A percentile compares a stretch with the other conserved stretches of the same genome.
Evolutionary conservation across 2,329 filamentous ascomycete species (phyloP).

Genomic region (Fusarium miscanthi): DNA sequence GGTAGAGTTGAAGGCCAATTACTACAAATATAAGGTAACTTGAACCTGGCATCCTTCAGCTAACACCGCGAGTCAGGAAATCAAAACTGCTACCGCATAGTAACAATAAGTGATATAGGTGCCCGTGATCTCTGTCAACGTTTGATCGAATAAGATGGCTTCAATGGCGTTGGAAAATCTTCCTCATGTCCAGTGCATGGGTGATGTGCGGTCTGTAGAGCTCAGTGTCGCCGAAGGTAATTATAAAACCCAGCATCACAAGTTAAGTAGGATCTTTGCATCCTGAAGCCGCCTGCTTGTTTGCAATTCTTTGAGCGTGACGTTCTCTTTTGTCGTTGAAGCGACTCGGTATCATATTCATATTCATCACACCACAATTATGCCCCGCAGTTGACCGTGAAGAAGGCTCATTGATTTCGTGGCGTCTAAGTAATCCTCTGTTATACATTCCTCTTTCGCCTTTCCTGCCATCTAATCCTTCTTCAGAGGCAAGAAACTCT

Average conservation of each 20-base stretch:
- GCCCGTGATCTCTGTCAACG: background rate
- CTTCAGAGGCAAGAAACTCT: conserved; percentile 87
- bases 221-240: background rate
- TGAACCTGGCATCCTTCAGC: background rate
- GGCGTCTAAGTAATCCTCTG: conserved; percentile 42
- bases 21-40: background rate
- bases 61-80: background rate
- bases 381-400: background rate
- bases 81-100: background rate
- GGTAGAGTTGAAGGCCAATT: background rate
- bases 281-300: background rate
- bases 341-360: conserved; percentile 3
- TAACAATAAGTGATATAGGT: background rate
- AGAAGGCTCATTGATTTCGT: conserved; percentile 39
- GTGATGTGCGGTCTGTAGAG: background rate
- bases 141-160: background rate
- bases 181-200: background rate
- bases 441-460: conserved; percentile 48
- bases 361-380: background rate
- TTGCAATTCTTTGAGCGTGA: background rate
- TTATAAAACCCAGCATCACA: background rate
- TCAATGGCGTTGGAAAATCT: background rate
- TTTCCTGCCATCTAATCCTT: conserved; percentile 71
- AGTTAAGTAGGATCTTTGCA: background rate
- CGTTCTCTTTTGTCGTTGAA: background rate